Base-by-base conservation (phyloP, 495 filamentous ascomycete genomes). In the Rostrohypoxylon terebratum region DNA sequence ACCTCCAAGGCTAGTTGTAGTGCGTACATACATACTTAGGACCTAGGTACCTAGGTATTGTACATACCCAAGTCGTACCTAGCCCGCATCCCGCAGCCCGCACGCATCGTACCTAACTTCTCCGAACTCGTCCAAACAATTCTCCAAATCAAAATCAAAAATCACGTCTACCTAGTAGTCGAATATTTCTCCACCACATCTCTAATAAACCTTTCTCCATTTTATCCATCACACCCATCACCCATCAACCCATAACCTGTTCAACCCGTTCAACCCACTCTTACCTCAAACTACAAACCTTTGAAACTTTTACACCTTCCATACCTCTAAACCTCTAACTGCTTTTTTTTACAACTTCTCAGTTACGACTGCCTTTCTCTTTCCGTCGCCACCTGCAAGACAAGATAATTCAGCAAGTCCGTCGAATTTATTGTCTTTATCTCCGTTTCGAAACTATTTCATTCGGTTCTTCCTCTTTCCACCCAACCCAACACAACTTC, bases 91-190 rank as follows among this genome's bases (percentile, higher is more conserved):
- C 59, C 59, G 58, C 38, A 31, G 36, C 40, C 59, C 64, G 58
- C 48, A 51, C 34, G 48, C 62, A 53, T 63, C 71, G 64, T 67
- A 54, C 66, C 44, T 68, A 69, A 62, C 66, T 73, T 69, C 71
- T 67, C 71, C 71, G 66, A 74, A 64, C 71, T 58, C 38, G 57
- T 63, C 66, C 38, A 75, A 75, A 68, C 68, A 72, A 75, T 68
- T 72, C 72, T 69, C 68, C 68, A 68, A 71, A 75, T 64, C 50
- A 36, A 25, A 59, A 71, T 64, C 47, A 18, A 64, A 47, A 57
- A 66, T 51, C 42, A 31, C 40, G 63, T 18, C 61, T 44, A n/a
- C n/a, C n/a, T n/a, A n/a, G n/a, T n/a, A 54, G 50, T 50, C 44
- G 44, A 69, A 42, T 47, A 42, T 63, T 71, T 66, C 66, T 74